Conservation (phyloP, 108 stramenopile genomes). For the Nannochloropsis gaditana region DNA sequence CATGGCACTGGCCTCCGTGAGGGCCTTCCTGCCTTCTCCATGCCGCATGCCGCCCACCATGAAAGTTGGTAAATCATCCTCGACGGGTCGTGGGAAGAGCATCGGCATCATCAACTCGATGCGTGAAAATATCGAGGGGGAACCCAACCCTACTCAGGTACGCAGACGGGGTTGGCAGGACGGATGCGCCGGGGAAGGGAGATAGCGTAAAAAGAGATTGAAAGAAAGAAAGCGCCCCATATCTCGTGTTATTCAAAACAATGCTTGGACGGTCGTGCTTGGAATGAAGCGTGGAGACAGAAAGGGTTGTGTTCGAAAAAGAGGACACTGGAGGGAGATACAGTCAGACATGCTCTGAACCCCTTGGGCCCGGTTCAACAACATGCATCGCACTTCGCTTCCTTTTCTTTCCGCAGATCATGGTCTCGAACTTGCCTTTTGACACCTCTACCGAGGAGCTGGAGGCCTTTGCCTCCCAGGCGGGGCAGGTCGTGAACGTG, state of each 20-base stretch:
- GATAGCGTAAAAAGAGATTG: too few relatives aligned
- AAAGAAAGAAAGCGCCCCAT: neutral
- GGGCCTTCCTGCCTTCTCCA: neutral
- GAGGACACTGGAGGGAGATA: neutral
- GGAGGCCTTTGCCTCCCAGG: neutral
- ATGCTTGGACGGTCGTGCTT: too few relatives aligned
- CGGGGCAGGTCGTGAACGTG: conserved; percentile 24
- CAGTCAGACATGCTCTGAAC: neutral
- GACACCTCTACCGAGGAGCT: conserved; percentile 19
- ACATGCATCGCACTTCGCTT: neutral
- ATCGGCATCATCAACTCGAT: conserved; percentile 12
- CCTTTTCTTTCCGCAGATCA: neutral
- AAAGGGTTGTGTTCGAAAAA: neutral
- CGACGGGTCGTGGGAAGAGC: neutral
- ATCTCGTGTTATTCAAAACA: neutral
- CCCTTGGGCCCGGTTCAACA: neutral
- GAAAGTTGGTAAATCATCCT: neutral
- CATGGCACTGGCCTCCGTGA: neutral
- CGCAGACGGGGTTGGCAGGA: too few relatives aligned
- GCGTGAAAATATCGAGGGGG: conserved; percentile 16
- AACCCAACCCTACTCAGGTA: neutral
- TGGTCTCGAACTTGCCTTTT: neutral
- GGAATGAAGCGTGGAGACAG: neutral
- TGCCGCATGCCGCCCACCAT: neutral
- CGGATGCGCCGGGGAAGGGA: too few relatives aligned